phyloP scores from a whole-genome alignment of 2,329 filamentous ascomycete genomes.

The Fusarium veterinarium region DNA sequence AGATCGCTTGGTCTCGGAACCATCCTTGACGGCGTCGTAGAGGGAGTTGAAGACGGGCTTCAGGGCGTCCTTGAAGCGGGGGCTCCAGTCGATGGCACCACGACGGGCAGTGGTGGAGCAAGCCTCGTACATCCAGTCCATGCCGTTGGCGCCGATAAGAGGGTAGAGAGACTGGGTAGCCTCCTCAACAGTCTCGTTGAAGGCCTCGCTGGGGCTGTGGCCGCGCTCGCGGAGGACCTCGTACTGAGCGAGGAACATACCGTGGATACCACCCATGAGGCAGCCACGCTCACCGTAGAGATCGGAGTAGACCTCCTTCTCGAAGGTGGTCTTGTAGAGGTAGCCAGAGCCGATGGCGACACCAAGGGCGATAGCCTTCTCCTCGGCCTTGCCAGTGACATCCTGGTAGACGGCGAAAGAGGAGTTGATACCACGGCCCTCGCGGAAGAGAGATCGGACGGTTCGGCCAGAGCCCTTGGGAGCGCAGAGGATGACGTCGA shows the following conservation, averaged over 20 bases:
- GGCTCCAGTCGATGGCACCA: slow-evolving; percentile 98
- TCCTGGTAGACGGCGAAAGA: slow-evolving; percentile 99
- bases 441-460: slow-evolving; percentile 97
- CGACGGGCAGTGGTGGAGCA: slow-evolving; percentile 99
- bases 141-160: slow-evolving; percentile 95
- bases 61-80: slow-evolving; percentile 95
- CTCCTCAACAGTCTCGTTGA: slow-evolving; percentile 99
- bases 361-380: slow-evolving; percentile 96
- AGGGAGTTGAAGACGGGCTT: slow-evolving; percentile 99
- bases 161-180: slow-evolving; percentile 98
- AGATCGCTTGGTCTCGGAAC: slow-evolving; percentile 93
- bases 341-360: slow-evolving; percentile 97
- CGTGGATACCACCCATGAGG: slow-evolving; percentile 99
- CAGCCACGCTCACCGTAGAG: slow-evolving; percentile 99
- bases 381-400: slow-evolving; percentile 96
- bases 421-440: slow-evolving; percentile 99
- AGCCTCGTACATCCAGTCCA: slow-evolving; percentile 99
- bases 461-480: slow-evolving; percentile 99
- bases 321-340: slow-evolving; percentile 99
- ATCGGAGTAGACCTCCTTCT: slow-evolving; percentile 99
- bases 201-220: slow-evolving; percentile 97
- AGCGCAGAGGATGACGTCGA: slow-evolving; percentile 99
- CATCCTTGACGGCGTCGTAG: slow-evolving; percentile 91
- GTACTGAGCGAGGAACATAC: slow-evolving; percentile 99
- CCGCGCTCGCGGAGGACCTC: slow-evolving; percentile 99